Evolutionary conservation across 1,284 basidiomycete genomes (phyloP).

Genomic region (Ceraceosorus bombacis): DNA sequence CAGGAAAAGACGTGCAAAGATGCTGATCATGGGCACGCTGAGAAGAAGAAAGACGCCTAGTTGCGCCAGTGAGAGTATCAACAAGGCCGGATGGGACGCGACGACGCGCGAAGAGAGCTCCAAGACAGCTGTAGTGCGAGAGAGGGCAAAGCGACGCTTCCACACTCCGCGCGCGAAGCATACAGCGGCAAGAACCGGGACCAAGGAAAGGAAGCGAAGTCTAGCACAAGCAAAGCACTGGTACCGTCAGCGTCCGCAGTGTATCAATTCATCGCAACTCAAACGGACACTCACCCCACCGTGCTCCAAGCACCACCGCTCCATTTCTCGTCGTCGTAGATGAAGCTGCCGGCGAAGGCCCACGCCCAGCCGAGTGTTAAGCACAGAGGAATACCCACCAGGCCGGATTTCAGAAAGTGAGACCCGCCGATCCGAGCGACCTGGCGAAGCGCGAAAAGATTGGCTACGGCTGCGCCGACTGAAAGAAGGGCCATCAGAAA

Average conservation of each 20-base stretch:
- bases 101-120: conserved; percentile 71
- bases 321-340: conserved; percentile 64
- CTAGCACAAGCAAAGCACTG: conserved; percentile 43
- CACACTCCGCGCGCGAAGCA: conserved; percentile 65
- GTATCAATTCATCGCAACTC: neutral
- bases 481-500: conserved; percentile 68
- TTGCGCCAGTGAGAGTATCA: conserved; percentile 70
- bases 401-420: conserved; percentile 24
- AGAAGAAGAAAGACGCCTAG: conserved; percentile 65
- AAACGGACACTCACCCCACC: conserved; percentile 59
- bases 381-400: conserved; percentile 59
- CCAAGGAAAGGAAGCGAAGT: conserved; percentile 66
- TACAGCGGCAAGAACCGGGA: conserved; percentile 65
- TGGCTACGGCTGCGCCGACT: conserved; percentile 67
- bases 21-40: conserved; percentile 72
- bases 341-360: conserved; percentile 82
- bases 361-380: conserved; percentile 73
- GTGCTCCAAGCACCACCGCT: conserved; percentile 68
- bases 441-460: conserved; percentile 45
- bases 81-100: conserved; percentile 68
- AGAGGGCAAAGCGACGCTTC: conserved; percentile 58
- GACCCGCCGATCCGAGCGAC: conserved; percentile 25
- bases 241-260: neutral
- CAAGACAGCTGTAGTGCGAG: conserved; percentile 64
- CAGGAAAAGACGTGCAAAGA: conserved; percentile 64